These are phyloP conservation scores for Heliamphora pulchella DNA, from an alignment of 179 eudicot genomes.

Conservation along the genomic window DNA sequence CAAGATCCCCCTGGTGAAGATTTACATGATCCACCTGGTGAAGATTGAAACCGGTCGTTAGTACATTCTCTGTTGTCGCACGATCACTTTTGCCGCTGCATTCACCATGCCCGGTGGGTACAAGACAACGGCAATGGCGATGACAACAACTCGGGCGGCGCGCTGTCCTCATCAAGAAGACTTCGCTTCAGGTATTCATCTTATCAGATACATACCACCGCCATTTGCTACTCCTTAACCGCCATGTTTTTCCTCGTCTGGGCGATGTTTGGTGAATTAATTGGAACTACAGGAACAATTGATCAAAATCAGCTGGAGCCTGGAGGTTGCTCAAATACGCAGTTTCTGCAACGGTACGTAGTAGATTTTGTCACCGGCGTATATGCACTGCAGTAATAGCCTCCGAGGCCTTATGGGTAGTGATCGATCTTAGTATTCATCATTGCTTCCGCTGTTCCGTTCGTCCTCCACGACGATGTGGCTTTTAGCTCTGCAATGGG, in stretches of 20 bases:
- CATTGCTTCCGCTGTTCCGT: not conserved
- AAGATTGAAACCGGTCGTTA: not conserved
- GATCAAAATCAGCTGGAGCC: too few relatives aligned
- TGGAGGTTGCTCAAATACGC: not conserved
- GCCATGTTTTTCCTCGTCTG: not conserved
- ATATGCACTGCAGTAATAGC: not conserved
- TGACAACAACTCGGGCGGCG: not conserved
- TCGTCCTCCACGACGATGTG: too few relatives aligned
- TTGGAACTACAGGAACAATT: too few relatives aligned
- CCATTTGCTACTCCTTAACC: not conserved
- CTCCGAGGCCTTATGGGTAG: not conserved
- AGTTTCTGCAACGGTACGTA: not conserved
- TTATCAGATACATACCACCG: not conserved
- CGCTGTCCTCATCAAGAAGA: not conserved
- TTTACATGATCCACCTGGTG: not conserved
- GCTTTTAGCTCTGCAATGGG: too few relatives aligned
- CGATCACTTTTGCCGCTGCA: constrained; percentile 3
- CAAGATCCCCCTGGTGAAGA: too few relatives aligned
- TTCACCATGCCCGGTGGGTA: not conserved
- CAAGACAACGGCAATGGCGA: not conserved
- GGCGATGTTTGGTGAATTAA: not conserved
- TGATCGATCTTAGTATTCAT: not conserved
- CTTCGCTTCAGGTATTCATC: not conserved
- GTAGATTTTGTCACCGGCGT: not conserved
- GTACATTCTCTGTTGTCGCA: not conserved